Evolutionary conservation across 108 stramenopile species (phyloP), one percentile per base, ranked within the genome.

Genomic region (Schizochytrium sp.): DNA sequence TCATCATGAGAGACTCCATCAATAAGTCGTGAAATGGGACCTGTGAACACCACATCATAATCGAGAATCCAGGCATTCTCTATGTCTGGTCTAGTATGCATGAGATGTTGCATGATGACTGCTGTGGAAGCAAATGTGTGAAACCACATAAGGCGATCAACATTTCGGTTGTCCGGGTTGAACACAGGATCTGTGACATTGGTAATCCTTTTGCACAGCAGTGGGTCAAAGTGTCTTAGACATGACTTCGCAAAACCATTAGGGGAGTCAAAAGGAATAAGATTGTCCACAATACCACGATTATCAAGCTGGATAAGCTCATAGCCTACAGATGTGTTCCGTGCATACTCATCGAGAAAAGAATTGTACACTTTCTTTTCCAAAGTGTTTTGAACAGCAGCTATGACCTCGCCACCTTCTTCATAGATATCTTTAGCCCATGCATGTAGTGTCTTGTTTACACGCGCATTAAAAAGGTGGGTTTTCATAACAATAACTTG

Each of bases 401-500:
- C 64, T 5, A 69, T 0, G 7, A 69, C 64, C 2, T 69, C 64
- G 64, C 64, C 64, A 7, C 64, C 64, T 15, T 69, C 64, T 0
- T 7, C 64, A 44, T 69, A 69, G 0, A 69, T 7, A 15, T 38
- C 5, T 2, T 15, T 38, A 7, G 64, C 64, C 64, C 64, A 69
- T 7, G 19, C 64, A 44, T 69, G 64, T 7, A 69, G 64, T 44
- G 64, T 69, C 64, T 69, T 38, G 2, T 69, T 69, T 8, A 69
- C 64, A 44, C 64, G 64, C 28, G 7, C 19, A 8, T 38, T 69
- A 38, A 69, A 38, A 44, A 69, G 12, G 15, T 69, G 64, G 19
- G 12, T 69, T 38, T 69, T 69, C 64, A 69, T 69, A 7, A 69
- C 64, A 38, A 69, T 69, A 44, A 44, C 64, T 44, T 69, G 64